These are phyloP conservation scores for Fusarium musae DNA, from an alignment of 2,329 filamentous ascomycete species.

Conservation along the genomic window DNA sequence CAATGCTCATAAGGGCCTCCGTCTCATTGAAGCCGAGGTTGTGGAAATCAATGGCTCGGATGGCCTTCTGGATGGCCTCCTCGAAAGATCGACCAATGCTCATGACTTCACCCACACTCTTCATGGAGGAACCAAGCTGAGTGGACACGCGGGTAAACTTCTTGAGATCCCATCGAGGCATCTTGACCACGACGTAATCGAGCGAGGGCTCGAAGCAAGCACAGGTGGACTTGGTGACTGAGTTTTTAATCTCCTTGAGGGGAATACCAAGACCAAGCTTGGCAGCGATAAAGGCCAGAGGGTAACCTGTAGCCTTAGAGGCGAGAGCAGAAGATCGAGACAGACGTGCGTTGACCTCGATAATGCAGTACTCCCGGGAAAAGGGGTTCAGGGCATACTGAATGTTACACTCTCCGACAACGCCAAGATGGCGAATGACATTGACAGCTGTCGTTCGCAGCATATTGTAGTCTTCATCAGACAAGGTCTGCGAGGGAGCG, in stretches of 20 bases:
- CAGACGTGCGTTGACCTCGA: conserved; percentile 96
- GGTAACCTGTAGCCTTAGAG: conserved; percentile 97
- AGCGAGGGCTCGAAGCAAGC: conserved; percentile 98
- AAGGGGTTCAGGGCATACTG: conserved; percentile 97
- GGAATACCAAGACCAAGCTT: conserved; percentile 96
- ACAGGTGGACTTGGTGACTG: conserved; percentile 93
- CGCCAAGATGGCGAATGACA: conserved; percentile 94
- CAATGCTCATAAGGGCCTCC: conserved; percentile 91
- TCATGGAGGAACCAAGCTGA: conserved; percentile 97
- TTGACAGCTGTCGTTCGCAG: conserved; percentile 96
- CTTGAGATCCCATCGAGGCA: conserved; percentile 98
- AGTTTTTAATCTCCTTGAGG: conserved; percentile 95
- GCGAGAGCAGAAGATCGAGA: conserved; percentile 95
- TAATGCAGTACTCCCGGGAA: conserved; percentile 97
- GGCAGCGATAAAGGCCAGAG: conserved; percentile 93
- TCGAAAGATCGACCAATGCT: conserved; percentile 96
- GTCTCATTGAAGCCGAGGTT: conserved; percentile 96
- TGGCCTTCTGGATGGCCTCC: conserved; percentile 98
- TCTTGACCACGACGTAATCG: conserved; percentile 98
- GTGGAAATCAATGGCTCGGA: conserved; percentile 92
- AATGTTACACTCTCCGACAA: conserved; percentile 99
- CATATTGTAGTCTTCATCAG: conserved; percentile 99
- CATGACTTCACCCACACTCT: conserved; percentile 99
- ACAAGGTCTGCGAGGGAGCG: conserved; percentile 94
- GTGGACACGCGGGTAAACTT: conserved; percentile 98